These are phyloP conservation scores for Ustilago bromivora DNA, from an alignment of 1,284 basidiomycete genomes.

Conservation along the genomic window DNA sequence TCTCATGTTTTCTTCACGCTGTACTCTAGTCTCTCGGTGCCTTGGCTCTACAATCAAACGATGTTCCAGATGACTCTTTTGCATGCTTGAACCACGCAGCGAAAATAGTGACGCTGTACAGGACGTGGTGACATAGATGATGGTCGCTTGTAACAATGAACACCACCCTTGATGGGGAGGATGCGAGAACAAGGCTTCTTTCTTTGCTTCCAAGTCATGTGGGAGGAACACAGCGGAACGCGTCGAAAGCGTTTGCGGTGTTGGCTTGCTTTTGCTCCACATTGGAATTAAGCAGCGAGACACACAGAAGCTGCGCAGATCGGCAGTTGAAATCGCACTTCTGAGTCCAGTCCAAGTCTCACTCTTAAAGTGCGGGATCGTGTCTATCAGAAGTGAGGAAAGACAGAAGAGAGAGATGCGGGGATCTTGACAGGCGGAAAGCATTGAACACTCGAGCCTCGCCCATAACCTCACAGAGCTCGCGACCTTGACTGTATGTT, in stretches of 20 bases:
- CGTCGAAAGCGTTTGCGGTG: background rate
- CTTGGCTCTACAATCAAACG: background rate
- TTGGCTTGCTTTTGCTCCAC: constrained; percentile 15
- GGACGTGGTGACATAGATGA: no score
- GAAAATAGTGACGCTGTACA: no score
- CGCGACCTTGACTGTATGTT: background rate
- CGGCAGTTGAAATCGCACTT: constrained; percentile 4
- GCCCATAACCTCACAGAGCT: constrained; percentile 10
- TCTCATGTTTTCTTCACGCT: constrained; percentile 4
- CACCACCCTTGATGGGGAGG: background rate
- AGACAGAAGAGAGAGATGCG: constrained; percentile 5
- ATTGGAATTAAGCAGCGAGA: constrained; percentile 7
- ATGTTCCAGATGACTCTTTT: background rate
- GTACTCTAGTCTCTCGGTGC: constrained; percentile 7
- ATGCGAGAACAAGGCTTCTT: background rate
- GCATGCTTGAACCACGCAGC: background rate
- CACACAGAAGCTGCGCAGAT: constrained; percentile 20
- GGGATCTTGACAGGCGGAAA: constrained; percentile 7
- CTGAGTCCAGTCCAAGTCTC: background rate
- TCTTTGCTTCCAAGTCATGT: background rate
- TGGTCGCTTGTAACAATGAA: no score
- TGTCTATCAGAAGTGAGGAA: background rate
- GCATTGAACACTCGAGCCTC: background rate
- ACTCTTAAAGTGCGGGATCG: background rate
- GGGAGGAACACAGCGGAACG: background rate